phyloP scores from a whole-genome alignment of 2,329 filamentous ascomycete genomes.

The Zasmidium angulare region DNA sequence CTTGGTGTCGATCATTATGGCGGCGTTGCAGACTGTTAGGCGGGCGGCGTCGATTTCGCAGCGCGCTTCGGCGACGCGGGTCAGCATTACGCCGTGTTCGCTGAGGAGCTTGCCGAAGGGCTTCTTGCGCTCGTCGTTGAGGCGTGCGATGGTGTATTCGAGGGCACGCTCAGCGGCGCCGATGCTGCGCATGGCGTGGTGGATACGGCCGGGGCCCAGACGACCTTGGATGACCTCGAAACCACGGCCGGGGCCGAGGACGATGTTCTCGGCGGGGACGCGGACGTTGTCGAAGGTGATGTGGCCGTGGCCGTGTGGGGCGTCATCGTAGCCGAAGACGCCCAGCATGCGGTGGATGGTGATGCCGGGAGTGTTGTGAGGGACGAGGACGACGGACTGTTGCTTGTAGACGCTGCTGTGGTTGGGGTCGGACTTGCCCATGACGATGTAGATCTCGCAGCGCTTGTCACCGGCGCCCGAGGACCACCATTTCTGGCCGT shows the following conservation, averaged over 20 bases:
- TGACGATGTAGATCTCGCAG: constrained; percentile 91
- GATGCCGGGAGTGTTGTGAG: constrained; percentile 75
- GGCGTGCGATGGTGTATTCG: constrained; percentile 90
- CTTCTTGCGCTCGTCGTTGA: constrained; percentile 89
- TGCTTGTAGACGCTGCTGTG: constrained; percentile 80
- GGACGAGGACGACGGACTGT: constrained; percentile 90
- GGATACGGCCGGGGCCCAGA: constrained; percentile 91
- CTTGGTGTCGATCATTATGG: constrained; percentile 86
- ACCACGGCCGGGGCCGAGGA: constrained; percentile 87
- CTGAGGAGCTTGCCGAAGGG: constrained; percentile 85
- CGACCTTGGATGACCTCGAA: constrained; percentile 99
- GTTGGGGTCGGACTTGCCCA: constrained; percentile 83
- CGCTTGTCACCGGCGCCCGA: constrained; percentile 90
- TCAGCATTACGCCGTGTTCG: constrained; percentile 90
- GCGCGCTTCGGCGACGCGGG: constrained; percentile 89
- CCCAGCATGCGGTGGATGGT: constrained; percentile 91
- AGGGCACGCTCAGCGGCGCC: constrained; percentile 87
- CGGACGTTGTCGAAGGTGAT: constrained; percentile 87
- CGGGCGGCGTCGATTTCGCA: constrained; percentile 93
- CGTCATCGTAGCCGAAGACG: constrained; percentile 95
- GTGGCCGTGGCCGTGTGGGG: constrained; percentile 96
- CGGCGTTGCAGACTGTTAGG: constrained; percentile 87
- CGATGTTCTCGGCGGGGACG: constrained; percentile 78
- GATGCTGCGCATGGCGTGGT: constrained; percentile 95
- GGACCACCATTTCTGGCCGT: constrained; percentile 99